Conservation (phyloP, 495 filamentous ascomycete genomes). For the Tuber aestivum region DNA sequence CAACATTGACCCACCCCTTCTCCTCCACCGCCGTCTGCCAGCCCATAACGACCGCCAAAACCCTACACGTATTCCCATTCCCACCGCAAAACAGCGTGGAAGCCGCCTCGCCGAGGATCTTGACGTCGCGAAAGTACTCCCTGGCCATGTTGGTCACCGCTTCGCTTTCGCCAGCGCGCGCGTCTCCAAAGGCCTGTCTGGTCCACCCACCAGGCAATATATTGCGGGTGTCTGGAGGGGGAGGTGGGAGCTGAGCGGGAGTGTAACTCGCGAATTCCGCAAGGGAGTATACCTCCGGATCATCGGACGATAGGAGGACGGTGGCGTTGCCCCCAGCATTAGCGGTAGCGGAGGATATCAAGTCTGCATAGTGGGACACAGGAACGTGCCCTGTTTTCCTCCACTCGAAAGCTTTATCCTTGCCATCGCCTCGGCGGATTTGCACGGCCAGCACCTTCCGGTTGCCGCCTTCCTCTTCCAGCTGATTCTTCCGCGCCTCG, state of each 20-base stretch:
- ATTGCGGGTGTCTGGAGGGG: neutral
- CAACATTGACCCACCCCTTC: conserved; percentile 64
- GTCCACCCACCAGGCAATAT: neutral
- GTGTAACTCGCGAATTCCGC: conserved; percentile 51
- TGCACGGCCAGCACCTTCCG: conserved; percentile 60
- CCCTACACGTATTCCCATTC: conserved; percentile 57
- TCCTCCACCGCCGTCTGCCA: conserved; percentile 60
- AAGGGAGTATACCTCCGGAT: conserved; percentile 58
- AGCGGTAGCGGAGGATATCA: conserved; percentile 9
- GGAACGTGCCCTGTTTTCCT: conserved; percentile 66
- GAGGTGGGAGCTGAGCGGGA: conserved; percentile 51
- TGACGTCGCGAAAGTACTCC: conserved; percentile 66
- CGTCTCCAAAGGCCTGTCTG: neutral
- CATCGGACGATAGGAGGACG: conserved; percentile 62
- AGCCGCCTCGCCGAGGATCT: conserved; percentile 52
- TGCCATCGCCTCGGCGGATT: conserved; percentile 63
- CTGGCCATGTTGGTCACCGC: conserved; percentile 57
- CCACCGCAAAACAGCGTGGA: conserved; percentile 29
- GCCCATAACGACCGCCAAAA: conserved; percentile 72
- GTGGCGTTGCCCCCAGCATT: neutral
- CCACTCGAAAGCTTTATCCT: conserved; percentile 55
- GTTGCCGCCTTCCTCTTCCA: conserved; percentile 26
- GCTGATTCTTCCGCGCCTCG: conserved; percentile 43
- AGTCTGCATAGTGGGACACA: conserved; percentile 53
- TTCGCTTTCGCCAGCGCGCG: neutral